Evolutionary conservation across 306 rosid species (phyloP).

Genomic region (Aeschynomene evenia): DNA sequence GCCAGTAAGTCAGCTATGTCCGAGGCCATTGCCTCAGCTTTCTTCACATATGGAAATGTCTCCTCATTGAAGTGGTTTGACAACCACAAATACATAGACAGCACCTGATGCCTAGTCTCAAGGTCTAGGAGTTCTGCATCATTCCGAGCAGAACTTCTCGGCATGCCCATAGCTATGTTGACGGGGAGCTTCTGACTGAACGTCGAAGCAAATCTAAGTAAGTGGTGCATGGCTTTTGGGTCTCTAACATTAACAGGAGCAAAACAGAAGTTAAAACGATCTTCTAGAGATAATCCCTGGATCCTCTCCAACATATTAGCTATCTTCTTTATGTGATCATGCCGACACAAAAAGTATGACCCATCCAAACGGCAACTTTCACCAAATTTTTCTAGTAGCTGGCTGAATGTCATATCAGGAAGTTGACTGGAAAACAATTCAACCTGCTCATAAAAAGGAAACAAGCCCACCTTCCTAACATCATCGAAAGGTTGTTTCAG

Average conservation of each 20-base stretch:
- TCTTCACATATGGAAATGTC: conserved; percentile 70
- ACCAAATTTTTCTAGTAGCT: conserved; percentile 66
- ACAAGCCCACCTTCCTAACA: conserved; percentile 70
- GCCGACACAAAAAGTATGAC: conserved; percentile 72
- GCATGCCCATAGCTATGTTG: conserved; percentile 84
- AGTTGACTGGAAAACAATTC: conserved; percentile 80
- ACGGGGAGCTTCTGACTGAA: conserved; percentile 73
- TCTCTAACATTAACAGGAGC: conserved; percentile 90
- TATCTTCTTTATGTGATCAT: conserved; percentile 80
- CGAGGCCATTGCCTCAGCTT: conserved; percentile 76
- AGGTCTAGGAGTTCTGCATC: conserved; percentile 87
- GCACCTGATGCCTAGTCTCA: conserved; percentile 85
- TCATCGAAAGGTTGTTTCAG: conserved; percentile 81
- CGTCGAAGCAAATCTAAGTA: conserved; percentile 66
- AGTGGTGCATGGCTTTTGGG: conserved; percentile 89
- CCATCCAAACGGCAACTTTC: conserved; percentile 80
- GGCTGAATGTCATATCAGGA: conserved; percentile 49
- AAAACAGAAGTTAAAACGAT: conserved; percentile 83
- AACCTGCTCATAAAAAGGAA: conserved; percentile 79
- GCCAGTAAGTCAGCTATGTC: conserved; percentile 63
- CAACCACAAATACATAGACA: conserved; percentile 85
- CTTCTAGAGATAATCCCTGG: conserved; percentile 66
- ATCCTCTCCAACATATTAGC: conserved; percentile 90
- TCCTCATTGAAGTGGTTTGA: conserved; percentile 73
- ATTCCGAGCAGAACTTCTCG: conserved; percentile 64